A percentile compares a stretch with the other conserved stretches of the same genome.
These are phyloP conservation scores for Aureobasidium vineae DNA, from an alignment of 2,329 filamentous ascomycete species.

Conservation along the genomic window DNA sequence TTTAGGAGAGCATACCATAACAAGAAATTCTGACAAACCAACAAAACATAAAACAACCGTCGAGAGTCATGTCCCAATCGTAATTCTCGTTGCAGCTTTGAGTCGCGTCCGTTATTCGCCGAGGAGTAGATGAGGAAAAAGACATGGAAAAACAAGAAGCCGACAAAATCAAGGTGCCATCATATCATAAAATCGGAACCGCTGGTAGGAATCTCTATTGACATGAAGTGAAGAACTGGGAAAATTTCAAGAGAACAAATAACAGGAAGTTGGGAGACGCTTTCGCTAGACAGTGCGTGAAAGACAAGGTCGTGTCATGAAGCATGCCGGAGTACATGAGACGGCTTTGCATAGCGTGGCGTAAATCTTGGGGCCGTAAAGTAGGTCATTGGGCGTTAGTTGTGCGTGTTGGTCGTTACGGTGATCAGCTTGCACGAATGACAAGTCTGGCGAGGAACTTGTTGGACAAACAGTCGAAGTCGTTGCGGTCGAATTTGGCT, in stretches of 20 bases:
- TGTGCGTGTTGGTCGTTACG: not conserved
- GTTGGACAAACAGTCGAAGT: conserved; percentile 95
- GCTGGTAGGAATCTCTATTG: conserved; percentile 19
- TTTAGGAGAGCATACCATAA: not conserved
- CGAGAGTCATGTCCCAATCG: conserved; percentile 3
- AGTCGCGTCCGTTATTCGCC: not conserved
- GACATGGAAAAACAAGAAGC: not conserved
- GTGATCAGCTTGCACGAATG: conserved; percentile 76
- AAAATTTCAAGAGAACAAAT: not conserved
- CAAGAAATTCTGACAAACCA: not conserved
- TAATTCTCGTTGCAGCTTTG: not conserved
- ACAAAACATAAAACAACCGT: not conserved
- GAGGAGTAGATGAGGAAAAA: not conserved
- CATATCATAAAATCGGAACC: conserved; percentile 19
- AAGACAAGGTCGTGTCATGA: conserved; percentile 25
- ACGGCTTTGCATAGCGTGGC: conserved; percentile 10
- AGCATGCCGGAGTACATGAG: conserved; percentile 20
- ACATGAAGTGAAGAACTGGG: conserved; percentile 15
- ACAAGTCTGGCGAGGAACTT: conserved; percentile 97
- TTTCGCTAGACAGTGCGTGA: conserved; percentile 15
- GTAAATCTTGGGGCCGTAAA: conserved; percentile 25
- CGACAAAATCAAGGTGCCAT: not conserved
- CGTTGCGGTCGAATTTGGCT: conserved; percentile 80
- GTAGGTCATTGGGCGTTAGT: conserved; percentile 26
- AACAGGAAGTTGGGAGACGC: conserved; percentile 7